Evolutionary conservation across 345 rosid species (phyloP).

Genomic region (Clarkia xantiana): DNA sequence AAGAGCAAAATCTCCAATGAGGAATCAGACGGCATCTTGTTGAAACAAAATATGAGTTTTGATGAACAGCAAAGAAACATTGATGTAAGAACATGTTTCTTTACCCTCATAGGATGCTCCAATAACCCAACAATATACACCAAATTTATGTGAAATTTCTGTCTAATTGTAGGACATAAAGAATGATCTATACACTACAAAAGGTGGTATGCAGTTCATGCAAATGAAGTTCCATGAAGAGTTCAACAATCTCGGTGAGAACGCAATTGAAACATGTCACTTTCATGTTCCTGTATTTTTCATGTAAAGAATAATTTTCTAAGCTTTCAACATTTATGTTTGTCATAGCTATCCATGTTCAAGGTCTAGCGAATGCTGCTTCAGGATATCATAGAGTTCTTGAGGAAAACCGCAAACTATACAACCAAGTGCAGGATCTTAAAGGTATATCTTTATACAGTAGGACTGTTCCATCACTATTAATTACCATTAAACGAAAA

Average conservation of each 20-base stretch:
- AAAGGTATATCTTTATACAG: constrained; percentile 49
- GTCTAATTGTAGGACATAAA: constrained; percentile 44
- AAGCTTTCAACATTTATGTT: background rate
- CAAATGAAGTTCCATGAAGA: constrained; percentile 80
- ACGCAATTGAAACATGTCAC: background rate
- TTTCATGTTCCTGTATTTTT: background rate
- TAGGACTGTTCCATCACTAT: constrained; percentile 17
- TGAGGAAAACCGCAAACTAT: constrained; percentile 88
- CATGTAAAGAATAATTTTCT: background rate
- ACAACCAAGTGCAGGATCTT: constrained; percentile 93
- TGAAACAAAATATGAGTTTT: constrained; percentile 44
- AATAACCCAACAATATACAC: background rate
- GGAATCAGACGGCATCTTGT: constrained; percentile 28
- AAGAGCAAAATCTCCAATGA: constrained; percentile 26
- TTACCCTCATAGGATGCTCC: background rate
- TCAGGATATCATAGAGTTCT: constrained; percentile 86
- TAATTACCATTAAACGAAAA: background rate
- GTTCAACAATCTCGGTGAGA: constrained; percentile 59
- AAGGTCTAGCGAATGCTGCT: constrained; percentile 87
- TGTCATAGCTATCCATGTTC: constrained; percentile 58
- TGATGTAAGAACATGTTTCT: constrained; percentile 24
- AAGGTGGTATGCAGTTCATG: constrained; percentile 82
- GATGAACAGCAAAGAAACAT: constrained; percentile 65
- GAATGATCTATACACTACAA: constrained; percentile 47
- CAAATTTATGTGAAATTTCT: constrained; percentile 2